Conservation (phyloP, 2,329 filamentous ascomycete genomes). For the Microcera coccophila region DNA sequence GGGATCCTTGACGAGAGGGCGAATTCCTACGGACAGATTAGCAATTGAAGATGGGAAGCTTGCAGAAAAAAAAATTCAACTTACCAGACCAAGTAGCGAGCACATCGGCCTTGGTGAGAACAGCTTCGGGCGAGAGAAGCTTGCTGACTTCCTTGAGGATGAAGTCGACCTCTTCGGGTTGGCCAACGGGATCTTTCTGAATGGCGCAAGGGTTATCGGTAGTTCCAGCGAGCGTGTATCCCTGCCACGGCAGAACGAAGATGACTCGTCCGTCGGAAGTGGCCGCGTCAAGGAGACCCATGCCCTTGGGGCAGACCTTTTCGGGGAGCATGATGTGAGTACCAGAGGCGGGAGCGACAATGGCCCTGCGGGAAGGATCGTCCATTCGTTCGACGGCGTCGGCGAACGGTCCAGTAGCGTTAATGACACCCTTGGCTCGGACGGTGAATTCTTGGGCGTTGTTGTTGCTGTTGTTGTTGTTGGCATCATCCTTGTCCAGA, state of each 20-base stretch:
- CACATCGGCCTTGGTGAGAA: conserved; percentile 69
- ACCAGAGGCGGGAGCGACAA: conserved; percentile 75
- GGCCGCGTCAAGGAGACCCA: conserved; percentile 79
- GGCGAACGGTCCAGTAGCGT: conserved; percentile 78
- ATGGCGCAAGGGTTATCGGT: conserved; percentile 72
- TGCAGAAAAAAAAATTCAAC: conserved; percentile 12
- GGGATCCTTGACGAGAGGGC: conserved; percentile 75
- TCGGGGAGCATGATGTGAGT: conserved; percentile 81
- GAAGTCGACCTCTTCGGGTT: conserved; percentile 76
- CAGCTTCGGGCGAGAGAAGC: conserved; percentile 72
- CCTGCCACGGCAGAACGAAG: conserved; percentile 84
- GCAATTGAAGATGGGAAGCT: background rate
- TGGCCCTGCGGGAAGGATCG: conserved; percentile 62
- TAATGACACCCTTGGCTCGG: conserved; percentile 75
- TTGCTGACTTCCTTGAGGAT: conserved; percentile 75
- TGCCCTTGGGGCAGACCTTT: conserved; percentile 72
- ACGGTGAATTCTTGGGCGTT: conserved; percentile 60
- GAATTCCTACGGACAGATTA: conserved; percentile 48
- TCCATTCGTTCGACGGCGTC: conserved; percentile 80
- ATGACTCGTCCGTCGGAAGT: conserved; percentile 84
- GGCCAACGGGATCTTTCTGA: conserved; percentile 65
- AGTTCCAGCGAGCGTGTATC: conserved; percentile 79
- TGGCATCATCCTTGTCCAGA: conserved; percentile 45
- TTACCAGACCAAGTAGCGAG: conserved; percentile 76
- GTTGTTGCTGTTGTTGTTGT: conserved; percentile 42